Conservation (phyloP, 148 eudicot genomes). For the Camellia sinensis region DNA sequence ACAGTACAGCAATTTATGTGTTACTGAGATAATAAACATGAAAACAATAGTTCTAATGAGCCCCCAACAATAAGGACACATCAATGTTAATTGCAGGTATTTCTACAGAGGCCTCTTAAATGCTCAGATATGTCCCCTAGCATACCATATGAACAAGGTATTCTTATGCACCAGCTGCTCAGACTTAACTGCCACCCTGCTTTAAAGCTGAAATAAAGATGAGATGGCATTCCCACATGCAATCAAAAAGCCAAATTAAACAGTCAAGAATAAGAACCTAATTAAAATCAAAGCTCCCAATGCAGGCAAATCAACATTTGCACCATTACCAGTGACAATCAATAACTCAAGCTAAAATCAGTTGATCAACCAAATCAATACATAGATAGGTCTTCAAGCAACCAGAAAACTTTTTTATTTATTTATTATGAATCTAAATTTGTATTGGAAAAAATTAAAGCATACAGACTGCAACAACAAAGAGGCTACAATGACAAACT, state of each 20-base stretch:
- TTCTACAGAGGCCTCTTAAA: conserved; percentile 28
- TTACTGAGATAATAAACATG: neutral
- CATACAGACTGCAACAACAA: neutral
- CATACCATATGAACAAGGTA: conserved; percentile 62
- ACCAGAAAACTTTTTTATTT: neutral
- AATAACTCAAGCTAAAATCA: neutral
- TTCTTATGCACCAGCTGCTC: conserved; percentile 62
- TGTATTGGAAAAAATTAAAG: neutral
- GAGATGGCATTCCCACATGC: conserved; percentile 44
- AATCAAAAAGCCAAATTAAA: conserved; percentile 13
- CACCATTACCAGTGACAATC: neutral
- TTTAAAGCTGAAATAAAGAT: conserved; percentile 52
- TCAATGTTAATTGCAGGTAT: conserved; percentile 6
- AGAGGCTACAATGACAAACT: too few species aligned
- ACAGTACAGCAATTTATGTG: neutral
- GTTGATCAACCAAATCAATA: neutral
- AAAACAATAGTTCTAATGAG: neutral
- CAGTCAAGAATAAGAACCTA: neutral
- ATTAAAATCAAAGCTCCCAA: conserved; percentile 4
- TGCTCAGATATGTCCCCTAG: conserved; percentile 31
- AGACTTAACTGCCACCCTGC: conserved; percentile 47
- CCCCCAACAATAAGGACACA: conserved; percentile 1
- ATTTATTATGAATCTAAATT: neutral
- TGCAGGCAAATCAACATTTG: neutral
- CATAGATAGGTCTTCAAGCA: neutral